Conservation (phyloP, 495 filamentous ascomycete genomes). For the Amorphotheca resinae region DNA sequence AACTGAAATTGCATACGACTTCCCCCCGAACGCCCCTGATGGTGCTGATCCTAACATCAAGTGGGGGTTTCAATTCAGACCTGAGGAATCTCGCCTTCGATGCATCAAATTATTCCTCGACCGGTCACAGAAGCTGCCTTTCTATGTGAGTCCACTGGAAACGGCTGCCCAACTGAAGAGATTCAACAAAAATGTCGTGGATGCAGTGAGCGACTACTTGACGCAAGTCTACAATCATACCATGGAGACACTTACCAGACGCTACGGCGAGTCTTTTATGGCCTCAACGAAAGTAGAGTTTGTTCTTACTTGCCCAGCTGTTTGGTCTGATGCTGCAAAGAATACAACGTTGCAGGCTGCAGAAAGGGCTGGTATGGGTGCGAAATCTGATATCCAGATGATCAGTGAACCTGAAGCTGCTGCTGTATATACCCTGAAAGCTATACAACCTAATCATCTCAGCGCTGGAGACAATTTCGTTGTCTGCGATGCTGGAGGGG, state of each 20-base stretch:
- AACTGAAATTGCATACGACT: conserved; percentile 46
- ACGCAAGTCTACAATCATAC: conserved; percentile 60
- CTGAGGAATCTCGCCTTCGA: conserved; percentile 58
- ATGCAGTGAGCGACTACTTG: conserved; percentile 55
- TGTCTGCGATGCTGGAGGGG: conserved; percentile 67
- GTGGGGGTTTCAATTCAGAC: conserved; percentile 72
- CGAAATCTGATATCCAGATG: conserved; percentile 45
- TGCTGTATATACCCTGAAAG: conserved; percentile 57
- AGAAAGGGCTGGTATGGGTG: conserved; percentile 54
- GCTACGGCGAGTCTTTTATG: conserved; percentile 51
- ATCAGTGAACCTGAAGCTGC: conserved; percentile 69
- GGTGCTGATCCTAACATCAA: conserved; percentile 33
- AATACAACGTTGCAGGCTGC: conserved; percentile 51
- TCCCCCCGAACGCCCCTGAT: conserved; percentile 25
- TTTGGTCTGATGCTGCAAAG: conserved; percentile 71
- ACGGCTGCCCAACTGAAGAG: conserved; percentile 60
- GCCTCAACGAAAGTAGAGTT: conserved; percentile 49
- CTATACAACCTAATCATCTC: conserved; percentile 50
- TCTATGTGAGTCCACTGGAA: conserved; percentile 62
- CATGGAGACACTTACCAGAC: conserved; percentile 54
- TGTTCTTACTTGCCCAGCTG: conserved; percentile 65
- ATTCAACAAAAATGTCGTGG: conserved; percentile 45
- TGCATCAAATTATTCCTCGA: conserved; percentile 76
- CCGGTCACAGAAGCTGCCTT: conserved; percentile 61
- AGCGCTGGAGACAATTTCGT: conserved; percentile 59